Percentiles rank a stretch among this genome's conserved stretches.
These are phyloP conservation scores for Phaeotremella fagi DNA, from an alignment of 768 basidiomycete genomes.

Conservation along the genomic window DNA sequence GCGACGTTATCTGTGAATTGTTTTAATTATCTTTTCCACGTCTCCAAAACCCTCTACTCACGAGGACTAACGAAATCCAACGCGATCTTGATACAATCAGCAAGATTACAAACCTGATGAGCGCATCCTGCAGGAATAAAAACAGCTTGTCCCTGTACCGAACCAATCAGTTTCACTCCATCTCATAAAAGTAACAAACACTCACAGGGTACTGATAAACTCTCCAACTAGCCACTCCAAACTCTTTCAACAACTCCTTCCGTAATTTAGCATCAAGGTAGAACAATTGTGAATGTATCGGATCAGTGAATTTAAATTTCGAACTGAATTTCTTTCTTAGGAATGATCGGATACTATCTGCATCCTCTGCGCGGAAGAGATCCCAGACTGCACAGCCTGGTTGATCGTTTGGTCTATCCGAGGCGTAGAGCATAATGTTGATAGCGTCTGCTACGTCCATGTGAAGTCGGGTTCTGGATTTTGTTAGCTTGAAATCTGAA, in stretches of 20 bases:
- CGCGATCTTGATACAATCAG: constrained; percentile 95
- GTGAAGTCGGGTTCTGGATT: constrained; percentile 65
- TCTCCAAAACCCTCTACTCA: constrained; percentile 14
- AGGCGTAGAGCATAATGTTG: constrained; percentile 81
- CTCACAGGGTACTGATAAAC: constrained; percentile 76
- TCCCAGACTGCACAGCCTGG: constrained; percentile 86
- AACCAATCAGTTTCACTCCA: background rate
- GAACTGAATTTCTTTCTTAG: constrained; percentile 58
- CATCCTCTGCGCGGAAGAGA: constrained; percentile 74
- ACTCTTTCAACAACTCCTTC: constrained; percentile 61
- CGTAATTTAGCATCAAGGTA: constrained; percentile 71
- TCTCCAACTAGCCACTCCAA: constrained; percentile 70
- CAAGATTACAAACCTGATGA: constrained; percentile 74
- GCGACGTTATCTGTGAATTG: constrained; percentile 64
- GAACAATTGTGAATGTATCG: constrained; percentile 84
- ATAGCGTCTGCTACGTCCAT: constrained; percentile 92
- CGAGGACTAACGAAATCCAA: constrained; percentile 85
- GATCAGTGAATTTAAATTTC: constrained; percentile 55
- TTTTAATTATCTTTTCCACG: background rate
- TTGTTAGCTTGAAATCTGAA: background rate
- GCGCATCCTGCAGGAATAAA: constrained; percentile 78
- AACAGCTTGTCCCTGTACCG: constrained; percentile 65
- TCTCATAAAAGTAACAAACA: background rate
- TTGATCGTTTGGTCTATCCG: constrained; percentile 54
- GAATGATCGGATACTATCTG: constrained; percentile 70